phyloP scores from a whole-genome alignment of 805 yeast species.

The Ogataea pignaliae region DNA sequence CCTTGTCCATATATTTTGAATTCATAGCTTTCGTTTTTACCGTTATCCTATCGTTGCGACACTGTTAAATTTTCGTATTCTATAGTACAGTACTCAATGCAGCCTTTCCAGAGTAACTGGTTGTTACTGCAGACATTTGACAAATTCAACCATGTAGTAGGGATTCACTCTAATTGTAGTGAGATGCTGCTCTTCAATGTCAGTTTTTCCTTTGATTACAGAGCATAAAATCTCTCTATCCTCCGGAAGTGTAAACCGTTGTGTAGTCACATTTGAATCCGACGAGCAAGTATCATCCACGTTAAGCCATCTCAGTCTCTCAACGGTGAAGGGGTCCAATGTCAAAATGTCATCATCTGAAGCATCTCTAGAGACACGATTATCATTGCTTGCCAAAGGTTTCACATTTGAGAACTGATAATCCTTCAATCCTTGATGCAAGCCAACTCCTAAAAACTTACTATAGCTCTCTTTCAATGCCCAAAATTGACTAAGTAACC shows the following conservation, averaged over 20 bases:
- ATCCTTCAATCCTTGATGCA: conserved; percentile 26
- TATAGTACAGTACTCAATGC: too few relatives aligned
- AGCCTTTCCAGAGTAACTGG: too few relatives aligned
- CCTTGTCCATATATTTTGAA: not conserved
- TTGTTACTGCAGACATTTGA: conserved; percentile 1
- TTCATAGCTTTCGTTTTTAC: not conserved
- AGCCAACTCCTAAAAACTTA: conserved; percentile 62
- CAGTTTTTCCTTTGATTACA: not conserved
- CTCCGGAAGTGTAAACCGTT: not conserved
- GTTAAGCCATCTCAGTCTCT: too few relatives aligned
- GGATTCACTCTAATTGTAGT: conserved; percentile 2
- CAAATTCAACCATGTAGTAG: conserved; percentile 1
- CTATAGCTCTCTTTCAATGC: conserved; percentile 75
- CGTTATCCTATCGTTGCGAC: not conserved
- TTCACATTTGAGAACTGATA: conserved; percentile 19
- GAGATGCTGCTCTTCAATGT: not conserved
- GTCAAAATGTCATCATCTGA: not conserved
- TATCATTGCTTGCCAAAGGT: not conserved
- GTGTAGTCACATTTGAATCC: not conserved
- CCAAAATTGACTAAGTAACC: conserved; percentile 58
- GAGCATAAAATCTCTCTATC: conserved; percentile 2
- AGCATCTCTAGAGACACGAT: not conserved
- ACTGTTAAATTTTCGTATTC: too few relatives aligned
- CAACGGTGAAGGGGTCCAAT: not conserved
- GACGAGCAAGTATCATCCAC: not conserved